phyloP scores from a whole-genome alignment of 2,329 filamentous ascomycete genomes.

The Beauveria pseudobassiana region DNA sequence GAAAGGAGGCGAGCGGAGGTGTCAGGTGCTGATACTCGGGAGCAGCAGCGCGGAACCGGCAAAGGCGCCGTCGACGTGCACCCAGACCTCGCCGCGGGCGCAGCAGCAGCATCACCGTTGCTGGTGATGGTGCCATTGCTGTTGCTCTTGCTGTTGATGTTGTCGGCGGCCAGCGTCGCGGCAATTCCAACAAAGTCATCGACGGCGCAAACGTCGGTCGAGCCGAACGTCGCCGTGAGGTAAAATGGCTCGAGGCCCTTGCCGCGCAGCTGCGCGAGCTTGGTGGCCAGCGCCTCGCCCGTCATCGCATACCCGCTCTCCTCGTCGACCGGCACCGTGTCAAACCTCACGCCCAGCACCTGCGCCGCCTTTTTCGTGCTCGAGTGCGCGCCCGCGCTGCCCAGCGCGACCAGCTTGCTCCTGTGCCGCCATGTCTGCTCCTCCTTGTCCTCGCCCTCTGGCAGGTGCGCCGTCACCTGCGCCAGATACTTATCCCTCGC shows the following conservation, averaged over 20 bases:
- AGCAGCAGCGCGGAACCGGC: constrained; percentile 78
- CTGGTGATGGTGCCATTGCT: neutral
- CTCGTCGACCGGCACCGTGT: constrained; percentile 55
- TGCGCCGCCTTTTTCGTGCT: constrained; percentile 81
- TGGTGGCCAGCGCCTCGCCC: constrained; percentile 50
- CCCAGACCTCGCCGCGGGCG: constrained; percentile 59
- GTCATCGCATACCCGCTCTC: constrained; percentile 64
- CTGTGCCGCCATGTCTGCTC: constrained; percentile 53
- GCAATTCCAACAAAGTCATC: constrained; percentile 72
- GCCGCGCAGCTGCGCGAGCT: constrained; percentile 56
- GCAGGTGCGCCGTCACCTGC: constrained; percentile 45
- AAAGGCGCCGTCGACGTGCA: constrained; percentile 91
- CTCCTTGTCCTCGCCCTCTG: constrained; percentile 57
- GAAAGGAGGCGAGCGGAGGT: constrained; percentile 56
- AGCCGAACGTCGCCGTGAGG: constrained; percentile 75
- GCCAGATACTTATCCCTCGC: constrained; percentile 73
- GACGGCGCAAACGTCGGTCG: constrained; percentile 79
- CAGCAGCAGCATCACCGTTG: constrained; percentile 8
- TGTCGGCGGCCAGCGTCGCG: constrained; percentile 29
- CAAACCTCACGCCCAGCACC: constrained; percentile 78
- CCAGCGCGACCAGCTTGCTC: constrained; percentile 63
- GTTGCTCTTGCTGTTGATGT: neutral
- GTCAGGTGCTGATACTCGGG: constrained; percentile 68
- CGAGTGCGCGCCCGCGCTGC: constrained; percentile 72
- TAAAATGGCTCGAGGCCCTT: constrained; percentile 79